phyloP scores from a whole-genome alignment of 805 yeast genomes.

The Naumovozyma baii region DNA sequence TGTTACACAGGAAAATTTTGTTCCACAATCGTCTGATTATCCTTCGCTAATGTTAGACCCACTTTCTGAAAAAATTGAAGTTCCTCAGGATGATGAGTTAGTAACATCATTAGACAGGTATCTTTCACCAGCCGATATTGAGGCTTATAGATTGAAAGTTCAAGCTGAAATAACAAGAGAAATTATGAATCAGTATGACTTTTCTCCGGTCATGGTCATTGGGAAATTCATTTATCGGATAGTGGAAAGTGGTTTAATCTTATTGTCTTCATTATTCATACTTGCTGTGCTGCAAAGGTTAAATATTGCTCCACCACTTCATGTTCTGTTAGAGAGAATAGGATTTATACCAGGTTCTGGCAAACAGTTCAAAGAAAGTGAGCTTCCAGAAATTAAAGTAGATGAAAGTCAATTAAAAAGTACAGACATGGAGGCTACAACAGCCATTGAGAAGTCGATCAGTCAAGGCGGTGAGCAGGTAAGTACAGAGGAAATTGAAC shows the following conservation, averaged over 20 bases:
- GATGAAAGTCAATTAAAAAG: no score
- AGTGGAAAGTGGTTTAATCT: constrained; percentile 34
- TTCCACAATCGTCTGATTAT: constrained; percentile 5
- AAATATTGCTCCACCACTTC: constrained; percentile 28
- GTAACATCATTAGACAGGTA: constrained; percentile 15
- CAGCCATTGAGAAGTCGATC: background rate
- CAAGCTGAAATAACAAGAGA: constrained; percentile 22
- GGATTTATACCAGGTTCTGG: constrained; percentile 23
- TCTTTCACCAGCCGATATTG: constrained; percentile 22
- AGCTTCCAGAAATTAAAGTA: background rate
- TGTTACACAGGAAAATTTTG: background rate
- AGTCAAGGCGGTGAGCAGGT: no score
- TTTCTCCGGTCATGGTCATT: constrained; percentile 10
- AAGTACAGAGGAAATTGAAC: background rate
- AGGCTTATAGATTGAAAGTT: constrained; percentile 16
- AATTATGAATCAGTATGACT: constrained; percentile 9
- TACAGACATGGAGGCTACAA: background rate
- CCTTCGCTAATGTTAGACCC: constrained; percentile 21
- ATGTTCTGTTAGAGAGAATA: constrained; percentile 24
- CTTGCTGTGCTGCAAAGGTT: constrained; percentile 25
- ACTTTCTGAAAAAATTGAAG: constrained; percentile 6
- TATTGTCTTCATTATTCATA: constrained; percentile 26
- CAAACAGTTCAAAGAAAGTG: background rate
- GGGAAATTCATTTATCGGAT: constrained; percentile 28
- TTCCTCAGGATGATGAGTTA: background rate